Evolutionary conservation across 805 yeast species (phyloP).

Genomic region (Ogataea zsoltii): DNA sequence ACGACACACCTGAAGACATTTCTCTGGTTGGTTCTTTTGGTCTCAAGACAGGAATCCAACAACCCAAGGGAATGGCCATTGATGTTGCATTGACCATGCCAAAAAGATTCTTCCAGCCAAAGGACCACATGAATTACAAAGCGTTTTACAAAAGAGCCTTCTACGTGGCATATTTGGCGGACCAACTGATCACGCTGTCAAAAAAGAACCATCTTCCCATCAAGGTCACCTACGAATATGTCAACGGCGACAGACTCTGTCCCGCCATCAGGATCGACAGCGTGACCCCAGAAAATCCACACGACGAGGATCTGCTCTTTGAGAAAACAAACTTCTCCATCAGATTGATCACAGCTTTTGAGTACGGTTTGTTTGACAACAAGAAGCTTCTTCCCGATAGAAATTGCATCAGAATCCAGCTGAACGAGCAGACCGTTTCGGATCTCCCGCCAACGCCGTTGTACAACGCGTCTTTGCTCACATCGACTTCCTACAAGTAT

Average conservation of each 20-base stretch:
- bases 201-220: constrained; percentile 60
- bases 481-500: constrained; percentile 67
- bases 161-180: constrained; percentile 77
- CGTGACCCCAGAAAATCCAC: constrained; percentile 40
- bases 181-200: constrained; percentile 54
- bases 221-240: constrained; percentile 59
- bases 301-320: constrained; percentile 55
- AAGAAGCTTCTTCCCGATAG: constrained; percentile 77
- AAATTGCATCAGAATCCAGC: constrained; percentile 77
- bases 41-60: constrained; percentile 73
- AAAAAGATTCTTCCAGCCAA: constrained; percentile 65
- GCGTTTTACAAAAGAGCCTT: constrained; percentile 88
- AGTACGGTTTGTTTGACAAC: constrained; percentile 66
- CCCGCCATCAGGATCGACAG: constrained; percentile 73
- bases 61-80: constrained; percentile 59
- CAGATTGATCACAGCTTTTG: constrained; percentile 72
- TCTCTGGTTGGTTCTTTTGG: constrained; percentile 90
- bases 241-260: constrained; percentile 74
- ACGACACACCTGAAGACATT: constrained; percentile 67
- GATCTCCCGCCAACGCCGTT: constrained; percentile 75
- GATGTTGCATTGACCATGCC: constrained; percentile 90
- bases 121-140: constrained; percentile 88
- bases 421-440: constrained; percentile 33
- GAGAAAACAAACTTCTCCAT: constrained; percentile 70
- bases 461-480: constrained; percentile 78